A percentile compares a stretch with the other conserved stretches of the same genome.
Conservation (phyloP, 2,329 filamentous ascomycete species). For the Neoarthrinium moseri region DNA sequence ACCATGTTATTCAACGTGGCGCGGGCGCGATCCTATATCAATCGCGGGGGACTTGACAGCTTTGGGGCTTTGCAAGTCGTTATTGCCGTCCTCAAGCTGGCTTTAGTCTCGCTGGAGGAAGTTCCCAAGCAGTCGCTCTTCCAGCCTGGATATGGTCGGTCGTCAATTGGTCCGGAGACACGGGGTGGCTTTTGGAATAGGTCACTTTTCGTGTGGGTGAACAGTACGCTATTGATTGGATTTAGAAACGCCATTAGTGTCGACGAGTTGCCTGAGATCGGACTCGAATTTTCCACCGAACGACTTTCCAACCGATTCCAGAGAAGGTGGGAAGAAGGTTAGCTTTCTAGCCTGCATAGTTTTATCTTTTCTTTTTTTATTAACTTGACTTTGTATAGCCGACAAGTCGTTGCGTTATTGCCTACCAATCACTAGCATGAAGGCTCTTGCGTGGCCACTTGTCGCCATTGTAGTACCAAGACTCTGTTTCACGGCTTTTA, state of each 20-base stretch:
- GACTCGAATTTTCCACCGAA: background rate
- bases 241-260: background rate
- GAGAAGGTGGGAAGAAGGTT: background rate
- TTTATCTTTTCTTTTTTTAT: background rate
- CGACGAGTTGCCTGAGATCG: background rate
- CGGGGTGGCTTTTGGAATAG: background rate
- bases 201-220: background rate
- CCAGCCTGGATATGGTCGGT: background rate
- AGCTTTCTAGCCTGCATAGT: background rate
- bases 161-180: background rate
- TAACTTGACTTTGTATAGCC: background rate
- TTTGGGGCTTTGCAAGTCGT: background rate
- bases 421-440: background rate
- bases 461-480: background rate
- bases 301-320: background rate
- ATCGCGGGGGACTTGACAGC: background rate
- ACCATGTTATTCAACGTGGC: conserved; percentile 1
- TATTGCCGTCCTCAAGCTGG: background rate
- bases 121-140: background rate
- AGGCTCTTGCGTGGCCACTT: background rate
- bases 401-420: background rate
- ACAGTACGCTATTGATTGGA: background rate
- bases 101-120: background rate
- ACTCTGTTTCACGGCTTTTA: conserved; percentile 2
- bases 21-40: background rate